Conservation (phyloP, 768 basidiomycete species). For the Lactarius akahatsu region DNA sequence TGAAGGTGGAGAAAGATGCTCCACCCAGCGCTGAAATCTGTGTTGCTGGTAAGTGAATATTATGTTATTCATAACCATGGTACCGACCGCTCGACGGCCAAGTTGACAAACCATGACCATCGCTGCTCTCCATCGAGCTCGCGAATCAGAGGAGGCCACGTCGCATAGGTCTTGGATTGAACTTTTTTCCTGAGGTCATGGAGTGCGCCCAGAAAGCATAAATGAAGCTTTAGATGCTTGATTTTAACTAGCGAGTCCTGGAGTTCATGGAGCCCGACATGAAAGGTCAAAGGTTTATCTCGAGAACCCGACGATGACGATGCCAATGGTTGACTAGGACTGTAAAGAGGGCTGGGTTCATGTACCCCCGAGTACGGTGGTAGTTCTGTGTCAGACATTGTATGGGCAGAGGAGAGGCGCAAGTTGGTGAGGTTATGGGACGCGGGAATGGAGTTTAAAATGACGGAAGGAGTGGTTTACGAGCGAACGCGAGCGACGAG, state of each 20-base stretch:
- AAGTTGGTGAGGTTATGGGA: no score
- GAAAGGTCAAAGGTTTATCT: neutral
- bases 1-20: constrained; percentile 22
- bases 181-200: constrained; percentile 17
- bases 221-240: constrained; percentile 17
- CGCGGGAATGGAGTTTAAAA: no score
- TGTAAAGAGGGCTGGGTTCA: neutral
- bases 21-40: constrained; percentile 41
- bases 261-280: constrained; percentile 21
- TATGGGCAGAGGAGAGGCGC: neutral
- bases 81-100: constrained; percentile 41
- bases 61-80: no score
- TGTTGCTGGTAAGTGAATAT: neutral
- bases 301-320: constrained; percentile 17
- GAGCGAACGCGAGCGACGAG: no score
- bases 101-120: constrained; percentile 43
- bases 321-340: neutral
- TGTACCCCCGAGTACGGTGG: constrained; percentile 19
- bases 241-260: constrained; percentile 11
- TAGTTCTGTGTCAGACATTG: constrained; percentile 9
- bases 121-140: constrained; percentile 34
- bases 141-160: constrained; percentile 11
- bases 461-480: no score
- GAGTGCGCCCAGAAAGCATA: constrained; percentile 16
- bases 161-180: neutral